Percentiles rank a stretch among this genome's conserved stretches.
These are phyloP conservation scores for Chlorokybus atmophyticus DNA, from an alignment of 139 green algal species.

Conservation along the genomic window DNA sequence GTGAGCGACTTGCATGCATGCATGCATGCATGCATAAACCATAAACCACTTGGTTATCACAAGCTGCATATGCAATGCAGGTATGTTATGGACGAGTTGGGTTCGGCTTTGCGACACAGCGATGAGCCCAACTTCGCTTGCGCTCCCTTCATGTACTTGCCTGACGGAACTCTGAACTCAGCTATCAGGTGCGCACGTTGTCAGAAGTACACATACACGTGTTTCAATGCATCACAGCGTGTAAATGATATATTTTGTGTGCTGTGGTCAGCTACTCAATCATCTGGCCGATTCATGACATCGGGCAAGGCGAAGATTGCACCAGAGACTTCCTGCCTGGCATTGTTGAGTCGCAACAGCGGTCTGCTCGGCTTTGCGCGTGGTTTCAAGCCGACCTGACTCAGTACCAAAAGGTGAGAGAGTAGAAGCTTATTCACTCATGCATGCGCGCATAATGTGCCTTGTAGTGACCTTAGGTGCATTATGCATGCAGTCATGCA, in stretches of 20 bases:
- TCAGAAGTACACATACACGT: background rate
- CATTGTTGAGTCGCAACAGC: background rate
- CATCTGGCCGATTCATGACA: constrained; percentile 1
- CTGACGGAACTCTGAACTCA: constrained; percentile 8
- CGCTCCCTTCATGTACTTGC: constrained; percentile 19
- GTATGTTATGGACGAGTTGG: constrained; percentile 25
- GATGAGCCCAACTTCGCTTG: constrained; percentile 8
- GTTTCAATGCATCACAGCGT: no score
- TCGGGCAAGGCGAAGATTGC: background rate
- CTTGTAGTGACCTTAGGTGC: no score
- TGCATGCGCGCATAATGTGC: no score
- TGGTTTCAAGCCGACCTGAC: background rate
- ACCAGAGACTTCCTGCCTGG: constrained; percentile 5
- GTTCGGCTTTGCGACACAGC: constrained; percentile 12
- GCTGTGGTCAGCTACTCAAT: constrained; percentile 11
- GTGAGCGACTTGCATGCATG: background rate
- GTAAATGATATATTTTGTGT: no score
- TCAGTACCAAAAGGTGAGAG: constrained; percentile 1
- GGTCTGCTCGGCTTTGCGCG: background rate
- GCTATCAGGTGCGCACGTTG: constrained; percentile 7
- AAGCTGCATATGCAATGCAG: no score
- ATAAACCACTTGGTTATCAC: no score
- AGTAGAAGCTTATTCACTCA: no score
- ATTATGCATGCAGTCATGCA: no score
- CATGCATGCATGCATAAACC: no score